Percentiles rank a stretch among this genome's conserved stretches.
Conservation (phyloP, 495 filamentous ascomycete genomes). For the Venustampulla echinocandica region DNA sequence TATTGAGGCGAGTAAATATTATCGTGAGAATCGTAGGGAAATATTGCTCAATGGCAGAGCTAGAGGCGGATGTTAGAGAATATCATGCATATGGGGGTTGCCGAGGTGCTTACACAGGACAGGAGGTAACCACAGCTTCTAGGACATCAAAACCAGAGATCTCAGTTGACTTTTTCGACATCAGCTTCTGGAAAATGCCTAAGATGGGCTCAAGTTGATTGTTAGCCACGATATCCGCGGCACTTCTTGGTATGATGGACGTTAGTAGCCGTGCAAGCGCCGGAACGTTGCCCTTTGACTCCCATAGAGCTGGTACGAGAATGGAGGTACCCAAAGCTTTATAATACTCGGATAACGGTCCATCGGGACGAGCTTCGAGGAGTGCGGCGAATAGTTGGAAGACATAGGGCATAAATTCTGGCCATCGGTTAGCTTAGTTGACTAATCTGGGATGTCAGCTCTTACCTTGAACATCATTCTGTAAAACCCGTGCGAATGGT, state of each 20-base stretch:
- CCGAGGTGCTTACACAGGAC: constrained; percentile 57
- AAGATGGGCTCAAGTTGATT: constrained; percentile 74
- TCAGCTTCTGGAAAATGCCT: constrained; percentile 84
- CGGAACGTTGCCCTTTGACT: constrained; percentile 84
- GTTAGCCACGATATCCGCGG: constrained; percentile 59
- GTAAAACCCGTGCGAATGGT: constrained; percentile 67
- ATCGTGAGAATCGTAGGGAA: constrained; percentile 71
- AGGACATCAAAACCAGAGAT: constrained; percentile 80
- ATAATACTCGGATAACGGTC: constrained; percentile 65
- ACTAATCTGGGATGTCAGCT: too few species aligned
- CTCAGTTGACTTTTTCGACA: constrained; percentile 55
- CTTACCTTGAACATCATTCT: constrained; percentile 70
- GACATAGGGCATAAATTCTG: constrained; percentile 92
- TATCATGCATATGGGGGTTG: neutral
- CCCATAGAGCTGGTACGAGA: constrained; percentile 73
- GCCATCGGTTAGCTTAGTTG: constrained; percentile 9
- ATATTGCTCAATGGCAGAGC: constrained; percentile 60
- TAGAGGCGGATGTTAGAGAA: constrained; percentile 29
- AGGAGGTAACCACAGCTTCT: constrained; percentile 63
- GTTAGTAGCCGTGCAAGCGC: constrained; percentile 79
- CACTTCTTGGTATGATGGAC: constrained; percentile 70
- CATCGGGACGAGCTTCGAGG: constrained; percentile 71
- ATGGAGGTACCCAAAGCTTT: constrained; percentile 64
- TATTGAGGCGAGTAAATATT: constrained; percentile 74
- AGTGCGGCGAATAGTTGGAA: constrained; percentile 92